These are phyloP conservation scores for Acmispon strigosus DNA, from an alignment of 306 rosid genomes.

Conservation along the genomic window DNA sequence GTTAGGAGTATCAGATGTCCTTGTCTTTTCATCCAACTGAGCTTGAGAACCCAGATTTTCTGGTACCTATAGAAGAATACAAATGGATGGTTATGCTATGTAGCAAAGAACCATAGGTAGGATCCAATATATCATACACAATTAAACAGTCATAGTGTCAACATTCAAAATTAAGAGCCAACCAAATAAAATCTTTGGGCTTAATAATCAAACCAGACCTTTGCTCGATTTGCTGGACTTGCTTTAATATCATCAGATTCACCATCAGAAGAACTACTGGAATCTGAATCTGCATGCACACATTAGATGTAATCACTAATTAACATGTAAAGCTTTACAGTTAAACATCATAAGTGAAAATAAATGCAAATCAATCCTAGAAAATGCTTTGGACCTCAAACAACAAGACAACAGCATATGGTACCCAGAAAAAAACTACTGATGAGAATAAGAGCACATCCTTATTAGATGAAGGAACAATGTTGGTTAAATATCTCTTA, in stretches of 20 bases:
- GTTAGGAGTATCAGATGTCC: slow-evolving; percentile 38
- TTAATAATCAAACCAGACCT: slow-evolving; percentile 33
- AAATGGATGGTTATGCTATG: background rate
- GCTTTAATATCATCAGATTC: slow-evolving; percentile 46
- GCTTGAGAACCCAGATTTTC: slow-evolving; percentile 37
- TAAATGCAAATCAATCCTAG: background rate
- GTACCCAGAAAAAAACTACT: background rate
- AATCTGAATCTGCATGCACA: slow-evolving; percentile 42
- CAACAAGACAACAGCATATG: slow-evolving; percentile 5
- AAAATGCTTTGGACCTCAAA: slow-evolving; percentile 11
- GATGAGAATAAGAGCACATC: background rate
- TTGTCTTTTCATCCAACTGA: slow-evolving; percentile 39
- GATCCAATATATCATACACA: slow-evolving; percentile 17
- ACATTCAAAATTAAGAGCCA: background rate
- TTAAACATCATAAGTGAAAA: slow-evolving; percentile 1
- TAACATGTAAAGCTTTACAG: background rate
- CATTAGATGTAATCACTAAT: slow-evolving; percentile 2
- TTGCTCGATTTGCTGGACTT: slow-evolving; percentile 33
- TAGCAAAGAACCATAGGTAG: background rate
- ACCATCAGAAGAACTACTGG: slow-evolving; percentile 53
- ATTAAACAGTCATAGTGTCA: slow-evolving; percentile 11
- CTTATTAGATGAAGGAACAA: background rate
- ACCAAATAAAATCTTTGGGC: background rate
- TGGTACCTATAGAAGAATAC: slow-evolving; percentile 41
- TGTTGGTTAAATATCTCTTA: no score